A percentile compares a stretch with the other conserved stretches of the same genome.
phyloP scores from a whole-genome alignment of 1,284 basidiomycete species.

The Ceratobasidium sp. region DNA sequence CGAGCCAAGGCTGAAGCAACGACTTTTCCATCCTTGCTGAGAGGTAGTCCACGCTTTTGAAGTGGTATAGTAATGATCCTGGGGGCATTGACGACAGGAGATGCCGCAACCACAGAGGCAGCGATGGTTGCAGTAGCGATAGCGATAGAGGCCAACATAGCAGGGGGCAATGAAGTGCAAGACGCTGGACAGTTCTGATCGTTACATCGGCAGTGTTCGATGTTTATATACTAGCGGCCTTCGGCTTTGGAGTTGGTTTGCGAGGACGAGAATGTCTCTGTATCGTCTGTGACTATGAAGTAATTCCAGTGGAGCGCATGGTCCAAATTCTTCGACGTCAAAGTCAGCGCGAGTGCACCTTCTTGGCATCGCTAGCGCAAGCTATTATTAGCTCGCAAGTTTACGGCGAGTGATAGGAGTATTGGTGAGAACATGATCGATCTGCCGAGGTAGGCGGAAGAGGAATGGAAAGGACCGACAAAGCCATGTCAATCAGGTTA shows the following conservation, averaged over 20 bases:
- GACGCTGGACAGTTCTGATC: neutral
- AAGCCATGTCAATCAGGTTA: too few species aligned
- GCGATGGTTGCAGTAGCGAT: constrained; percentile 35
- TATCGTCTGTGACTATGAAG: too few species aligned
- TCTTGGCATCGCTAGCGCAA: too few species aligned
- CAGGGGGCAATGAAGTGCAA: neutral
- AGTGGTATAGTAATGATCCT: constrained; percentile 33
- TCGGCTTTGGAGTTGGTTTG: neutral
- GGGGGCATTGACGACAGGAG: neutral
- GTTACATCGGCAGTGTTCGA: neutral
- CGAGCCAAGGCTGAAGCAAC: constrained; percentile 24
- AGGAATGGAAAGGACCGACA: too few species aligned
- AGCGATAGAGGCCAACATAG: constrained; percentile 38
- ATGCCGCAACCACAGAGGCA: constrained; percentile 23
- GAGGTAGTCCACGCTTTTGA: constrained; percentile 27
- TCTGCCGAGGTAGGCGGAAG: too few species aligned
- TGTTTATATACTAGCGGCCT: neutral
- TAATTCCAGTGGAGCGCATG: too few species aligned
- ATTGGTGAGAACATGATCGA: too few species aligned
- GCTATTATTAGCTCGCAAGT: too few species aligned
- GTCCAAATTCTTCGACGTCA: too few species aligned
- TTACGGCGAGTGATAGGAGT: too few species aligned
- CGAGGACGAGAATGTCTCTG: too few species aligned
- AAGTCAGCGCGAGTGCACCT: too few species aligned
- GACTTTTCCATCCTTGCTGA: constrained; percentile 26